phyloP scores from a whole-genome alignment of 345 rosid species.

The Litchi chinensis region DNA sequence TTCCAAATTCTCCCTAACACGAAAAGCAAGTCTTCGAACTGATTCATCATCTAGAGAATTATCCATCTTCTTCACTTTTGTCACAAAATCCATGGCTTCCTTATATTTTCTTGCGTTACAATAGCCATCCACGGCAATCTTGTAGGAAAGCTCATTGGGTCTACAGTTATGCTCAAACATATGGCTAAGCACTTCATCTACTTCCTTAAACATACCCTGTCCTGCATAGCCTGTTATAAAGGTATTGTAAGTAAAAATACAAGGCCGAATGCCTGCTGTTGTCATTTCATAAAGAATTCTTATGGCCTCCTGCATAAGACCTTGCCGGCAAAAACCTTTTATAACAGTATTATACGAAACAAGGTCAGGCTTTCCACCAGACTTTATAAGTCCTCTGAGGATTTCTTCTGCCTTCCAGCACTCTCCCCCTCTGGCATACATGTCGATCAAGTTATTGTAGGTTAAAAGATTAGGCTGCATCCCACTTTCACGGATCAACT shows the following conservation, averaged over 20 bases:
- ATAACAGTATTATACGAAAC: constrained; percentile 91
- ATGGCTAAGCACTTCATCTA: constrained; percentile 63
- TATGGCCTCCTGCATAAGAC: constrained; percentile 81
- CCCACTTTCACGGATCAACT: constrained; percentile 54
- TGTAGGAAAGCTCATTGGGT: constrained; percentile 87
- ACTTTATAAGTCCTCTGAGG: constrained; percentile 47
- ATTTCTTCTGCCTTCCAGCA: constrained; percentile 91
- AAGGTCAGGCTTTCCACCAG: constrained; percentile 63
- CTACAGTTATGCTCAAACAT: constrained; percentile 71
- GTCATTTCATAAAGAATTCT: constrained; percentile 81
- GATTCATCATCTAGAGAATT: constrained; percentile 50
- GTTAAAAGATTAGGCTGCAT: constrained; percentile 79
- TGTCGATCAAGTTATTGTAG: constrained; percentile 88
- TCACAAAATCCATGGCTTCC: constrained; percentile 82
- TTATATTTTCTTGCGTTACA: constrained; percentile 64
- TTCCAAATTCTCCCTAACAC: constrained; percentile 55
- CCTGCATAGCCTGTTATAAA: constrained; percentile 71
- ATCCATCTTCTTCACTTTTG: constrained; percentile 62
- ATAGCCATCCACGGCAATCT: constrained; percentile 80
- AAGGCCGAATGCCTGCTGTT: constrained; percentile 64
- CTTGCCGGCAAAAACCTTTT: constrained; percentile 87
- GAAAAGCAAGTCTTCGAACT: constrained; percentile 57
- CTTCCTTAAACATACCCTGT: constrained; percentile 63
- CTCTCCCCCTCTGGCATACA: constrained; percentile 81
- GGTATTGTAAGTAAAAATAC: constrained; percentile 85